These are phyloP conservation scores for Tulasnella sp. DNA, from an alignment of 768 basidiomycete species.

Conservation along the genomic window DNA sequence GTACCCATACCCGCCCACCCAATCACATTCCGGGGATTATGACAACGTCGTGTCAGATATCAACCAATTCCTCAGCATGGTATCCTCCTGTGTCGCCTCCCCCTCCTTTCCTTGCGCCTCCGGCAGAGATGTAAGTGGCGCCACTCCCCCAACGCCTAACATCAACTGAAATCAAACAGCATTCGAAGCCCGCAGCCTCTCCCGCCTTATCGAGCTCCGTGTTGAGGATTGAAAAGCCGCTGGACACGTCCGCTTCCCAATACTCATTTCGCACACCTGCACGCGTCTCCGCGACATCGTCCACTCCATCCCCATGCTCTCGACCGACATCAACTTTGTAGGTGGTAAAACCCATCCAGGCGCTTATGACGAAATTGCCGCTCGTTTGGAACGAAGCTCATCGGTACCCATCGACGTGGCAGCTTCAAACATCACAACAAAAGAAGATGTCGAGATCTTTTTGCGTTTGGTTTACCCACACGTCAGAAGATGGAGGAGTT, in stretches of 20 bases:
- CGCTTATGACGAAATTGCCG: conserved; percentile 5
- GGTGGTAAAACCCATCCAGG: too few relatives aligned
- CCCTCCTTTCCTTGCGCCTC: too few relatives aligned
- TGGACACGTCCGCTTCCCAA: not conserved
- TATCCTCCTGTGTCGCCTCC: too few relatives aligned
- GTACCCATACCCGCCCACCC: not conserved
- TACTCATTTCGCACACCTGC: not conserved
- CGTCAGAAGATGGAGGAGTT: conserved; percentile 11
- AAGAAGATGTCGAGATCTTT: conserved; percentile 8
- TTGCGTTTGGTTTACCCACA: conserved; percentile 10
- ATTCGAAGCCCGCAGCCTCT: not conserved
- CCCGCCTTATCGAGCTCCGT: not conserved
- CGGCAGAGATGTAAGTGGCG: too few relatives aligned
- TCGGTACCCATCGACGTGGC: not conserved
- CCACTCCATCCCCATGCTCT: not conserved
- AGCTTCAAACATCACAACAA: not conserved
- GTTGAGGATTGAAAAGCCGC: not conserved
- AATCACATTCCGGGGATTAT: not conserved
- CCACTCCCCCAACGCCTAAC: too few relatives aligned
- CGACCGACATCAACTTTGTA: too few relatives aligned
- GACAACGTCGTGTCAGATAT: not conserved
- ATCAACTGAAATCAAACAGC: not conserved
- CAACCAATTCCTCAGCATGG: too few relatives aligned
- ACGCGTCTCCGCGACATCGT: not conserved
- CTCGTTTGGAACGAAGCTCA: not conserved